Percentiles rank a stretch among this genome's conserved stretches.
These are phyloP conservation scores for Eucalyptus paniculata DNA, from an alignment of 345 rosid species.

Conservation along the genomic window DNA sequence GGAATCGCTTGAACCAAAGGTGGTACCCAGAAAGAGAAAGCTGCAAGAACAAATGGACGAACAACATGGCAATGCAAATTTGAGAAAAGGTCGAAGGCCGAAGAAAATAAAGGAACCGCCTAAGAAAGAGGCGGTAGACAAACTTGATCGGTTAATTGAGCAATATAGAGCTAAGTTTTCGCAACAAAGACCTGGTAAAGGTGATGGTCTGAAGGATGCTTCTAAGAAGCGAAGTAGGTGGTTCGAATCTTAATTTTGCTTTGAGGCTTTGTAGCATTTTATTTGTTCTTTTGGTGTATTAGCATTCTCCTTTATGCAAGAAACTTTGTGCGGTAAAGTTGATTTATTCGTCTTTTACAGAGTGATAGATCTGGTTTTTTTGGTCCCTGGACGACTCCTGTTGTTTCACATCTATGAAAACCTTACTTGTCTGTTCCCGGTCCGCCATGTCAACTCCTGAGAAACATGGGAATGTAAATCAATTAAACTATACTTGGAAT, in stretches of 20 bases:
- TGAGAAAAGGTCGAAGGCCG: conserved; percentile 18
- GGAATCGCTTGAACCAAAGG: background rate
- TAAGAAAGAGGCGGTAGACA: conserved; percentile 41
- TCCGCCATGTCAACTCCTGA: background rate
- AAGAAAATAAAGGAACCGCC: conserved; percentile 35
- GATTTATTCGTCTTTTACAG: background rate
- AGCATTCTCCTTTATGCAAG: background rate
- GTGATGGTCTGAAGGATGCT: conserved; percentile 25
- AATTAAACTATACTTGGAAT: background rate
- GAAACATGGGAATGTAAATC: background rate
- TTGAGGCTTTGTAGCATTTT: background rate
- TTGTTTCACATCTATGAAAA: background rate
- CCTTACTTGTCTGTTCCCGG: background rate
- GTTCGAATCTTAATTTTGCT: conserved; percentile 30
- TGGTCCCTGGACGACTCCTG: background rate
- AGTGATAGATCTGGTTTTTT: background rate
- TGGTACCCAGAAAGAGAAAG: conserved; percentile 23
- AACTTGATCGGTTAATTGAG: conserved; percentile 61
- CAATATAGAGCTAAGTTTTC: conserved; percentile 59
- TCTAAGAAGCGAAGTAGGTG: conserved; percentile 44
- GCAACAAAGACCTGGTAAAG: conserved; percentile 29
- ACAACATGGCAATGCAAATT: conserved; percentile 5
- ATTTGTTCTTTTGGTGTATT: background rate
- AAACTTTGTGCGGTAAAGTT: background rate
- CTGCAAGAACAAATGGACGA: conserved; percentile 7